Evolutionary conservation across 495 filamentous ascomycete species (phyloP).

Genomic region (Penicillium dipodomyicola): DNA sequence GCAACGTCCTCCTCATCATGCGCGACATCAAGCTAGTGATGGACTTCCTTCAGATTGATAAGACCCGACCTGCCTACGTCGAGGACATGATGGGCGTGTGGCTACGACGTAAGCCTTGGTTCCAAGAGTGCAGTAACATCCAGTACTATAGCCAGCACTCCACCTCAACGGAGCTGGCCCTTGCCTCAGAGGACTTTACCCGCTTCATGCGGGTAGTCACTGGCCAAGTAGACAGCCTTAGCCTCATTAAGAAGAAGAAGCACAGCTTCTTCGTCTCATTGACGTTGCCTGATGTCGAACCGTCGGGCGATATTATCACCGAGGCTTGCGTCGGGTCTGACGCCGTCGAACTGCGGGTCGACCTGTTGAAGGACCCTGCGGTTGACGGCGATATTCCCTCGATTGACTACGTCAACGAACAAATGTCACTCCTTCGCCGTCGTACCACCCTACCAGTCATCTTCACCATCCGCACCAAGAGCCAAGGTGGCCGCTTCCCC

Average conservation of each 20-base stretch:
- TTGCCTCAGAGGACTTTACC: slow-evolving; percentile 72
- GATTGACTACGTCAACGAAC: slow-evolving; percentile 72
- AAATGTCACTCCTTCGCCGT: slow-evolving; percentile 76
- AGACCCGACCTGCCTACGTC: slow-evolving; percentile 87
- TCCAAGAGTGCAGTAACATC: slow-evolving; percentile 89
- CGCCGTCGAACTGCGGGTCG: slow-evolving; percentile 91
- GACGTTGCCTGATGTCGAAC: slow-evolving; percentile 71
- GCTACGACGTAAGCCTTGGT: slow-evolving; percentile 87
- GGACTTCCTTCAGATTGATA: slow-evolving; percentile 84
- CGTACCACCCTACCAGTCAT: slow-evolving; percentile 80
- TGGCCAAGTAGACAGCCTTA: slow-evolving; percentile 64
- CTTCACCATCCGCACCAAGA: slow-evolving; percentile 84
- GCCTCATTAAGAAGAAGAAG: slow-evolving; percentile 63
- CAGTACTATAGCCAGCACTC: slow-evolving; percentile 82
- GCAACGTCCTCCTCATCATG: slow-evolving; percentile 85
- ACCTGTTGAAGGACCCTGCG: slow-evolving; percentile 76
- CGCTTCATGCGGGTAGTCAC: slow-evolving; percentile 74
- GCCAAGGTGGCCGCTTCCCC: slow-evolving; percentile 86
- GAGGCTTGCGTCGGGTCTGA: slow-evolving; percentile 80
- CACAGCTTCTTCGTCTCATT: slow-evolving; percentile 92
- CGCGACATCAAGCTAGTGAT: slow-evolving; percentile 86
- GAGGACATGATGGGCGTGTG: slow-evolving; percentile 94
- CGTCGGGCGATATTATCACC: slow-evolving; percentile 61
- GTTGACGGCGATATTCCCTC: slow-evolving; percentile 57
- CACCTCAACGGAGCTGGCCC: slow-evolving; percentile 46